Evolutionary conservation across 2,329 filamentous ascomycete species (phyloP).

Genomic region (Xylaria arbuscula): DNA sequence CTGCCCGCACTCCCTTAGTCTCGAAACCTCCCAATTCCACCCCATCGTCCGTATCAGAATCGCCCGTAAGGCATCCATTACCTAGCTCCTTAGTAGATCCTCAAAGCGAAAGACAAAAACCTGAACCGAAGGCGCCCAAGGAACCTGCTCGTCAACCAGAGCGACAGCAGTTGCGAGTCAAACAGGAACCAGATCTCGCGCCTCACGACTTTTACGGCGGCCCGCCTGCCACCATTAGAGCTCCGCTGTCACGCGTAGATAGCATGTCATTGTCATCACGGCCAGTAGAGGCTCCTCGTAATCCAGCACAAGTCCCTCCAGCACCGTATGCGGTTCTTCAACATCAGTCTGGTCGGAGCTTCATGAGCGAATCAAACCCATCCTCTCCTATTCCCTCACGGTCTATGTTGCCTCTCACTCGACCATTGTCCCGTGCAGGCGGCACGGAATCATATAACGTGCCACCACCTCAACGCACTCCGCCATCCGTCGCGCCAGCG

Average conservation of each 20-base stretch:
- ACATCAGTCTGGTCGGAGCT: slow-evolving; percentile 54
- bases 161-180: slow-evolving; percentile 54
- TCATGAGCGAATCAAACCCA: slow-evolving; percentile 56
- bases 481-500: slow-evolving; percentile 55
- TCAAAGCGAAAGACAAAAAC: slow-evolving; percentile 49
- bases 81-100: slow-evolving; percentile 48
- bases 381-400: slow-evolving; percentile 55
- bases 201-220: slow-evolving; percentile 59
- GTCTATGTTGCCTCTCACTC: slow-evolving; percentile 48
- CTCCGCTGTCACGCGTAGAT: slow-evolving; percentile 55
- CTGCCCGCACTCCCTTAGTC: slow-evolving; percentile 47
- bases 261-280: slow-evolving; percentile 55
- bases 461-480: slow-evolving; percentile 53
- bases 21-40: slow-evolving; percentile 46
- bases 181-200: slow-evolving; percentile 63
- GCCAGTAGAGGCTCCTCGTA: slow-evolving; percentile 58
- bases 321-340: slow-evolving; percentile 53
- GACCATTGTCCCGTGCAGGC: slow-evolving; percentile 48
- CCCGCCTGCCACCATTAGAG: slow-evolving; percentile 54
- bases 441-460: slow-evolving; percentile 50
- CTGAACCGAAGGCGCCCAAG: slow-evolving; percentile 49
- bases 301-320: slow-evolving; percentile 51
- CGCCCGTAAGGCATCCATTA: slow-evolving; percentile 48
- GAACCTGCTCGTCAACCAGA: slow-evolving; percentile 49
- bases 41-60: slow-evolving; percentile 46